These are phyloP conservation scores for Sarocladium brachiariae DNA, from an alignment of 2,329 filamentous ascomycete genomes.

Conservation along the genomic window DNA sequence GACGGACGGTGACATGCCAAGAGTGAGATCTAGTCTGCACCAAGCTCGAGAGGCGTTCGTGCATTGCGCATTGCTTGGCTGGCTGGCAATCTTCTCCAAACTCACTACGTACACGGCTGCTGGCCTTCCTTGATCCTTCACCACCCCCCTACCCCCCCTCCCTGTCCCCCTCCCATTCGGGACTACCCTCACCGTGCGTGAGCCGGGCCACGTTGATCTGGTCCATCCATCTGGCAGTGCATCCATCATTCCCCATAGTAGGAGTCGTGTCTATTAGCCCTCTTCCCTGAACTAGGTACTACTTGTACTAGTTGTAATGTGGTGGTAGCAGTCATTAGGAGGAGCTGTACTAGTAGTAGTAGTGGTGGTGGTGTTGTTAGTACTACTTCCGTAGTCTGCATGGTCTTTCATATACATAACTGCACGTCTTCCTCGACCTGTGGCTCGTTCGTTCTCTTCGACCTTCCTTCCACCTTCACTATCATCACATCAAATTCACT, in stretches of 20 bases:
- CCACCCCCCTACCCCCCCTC: not conserved
- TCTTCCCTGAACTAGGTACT: too few species aligned
- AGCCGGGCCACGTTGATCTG: conserved; percentile 10
- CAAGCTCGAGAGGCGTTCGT: not conserved
- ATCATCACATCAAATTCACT: too few species aligned
- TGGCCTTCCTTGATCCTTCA: not conserved
- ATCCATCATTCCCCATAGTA: conserved; percentile 11
- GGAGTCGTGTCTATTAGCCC: too few species aligned
- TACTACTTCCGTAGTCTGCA: not conserved
- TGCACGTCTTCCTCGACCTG: not conserved
- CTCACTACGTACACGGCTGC: conserved; percentile 3
- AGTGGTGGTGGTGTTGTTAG: too few species aligned
- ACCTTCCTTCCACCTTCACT: not conserved
- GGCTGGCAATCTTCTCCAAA: not conserved
- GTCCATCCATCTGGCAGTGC: conserved; percentile 10
- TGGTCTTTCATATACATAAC: conserved; percentile 8
- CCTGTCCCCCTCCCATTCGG: not conserved
- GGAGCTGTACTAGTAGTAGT: too few species aligned
- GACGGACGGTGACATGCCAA: conserved; percentile 2
- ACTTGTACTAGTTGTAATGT: too few species aligned
- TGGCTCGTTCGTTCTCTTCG: not conserved
- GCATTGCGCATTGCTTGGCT: not conserved
- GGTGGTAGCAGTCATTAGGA: too few species aligned
- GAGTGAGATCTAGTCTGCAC: not conserved
- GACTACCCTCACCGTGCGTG: conserved; percentile 9